A percentile compares a stretch with the other conserved stretches of the same genome.
phyloP scores from a whole-genome alignment of 2,329 filamentous ascomycete species.

The Colletotrichum coccodes region DNA sequence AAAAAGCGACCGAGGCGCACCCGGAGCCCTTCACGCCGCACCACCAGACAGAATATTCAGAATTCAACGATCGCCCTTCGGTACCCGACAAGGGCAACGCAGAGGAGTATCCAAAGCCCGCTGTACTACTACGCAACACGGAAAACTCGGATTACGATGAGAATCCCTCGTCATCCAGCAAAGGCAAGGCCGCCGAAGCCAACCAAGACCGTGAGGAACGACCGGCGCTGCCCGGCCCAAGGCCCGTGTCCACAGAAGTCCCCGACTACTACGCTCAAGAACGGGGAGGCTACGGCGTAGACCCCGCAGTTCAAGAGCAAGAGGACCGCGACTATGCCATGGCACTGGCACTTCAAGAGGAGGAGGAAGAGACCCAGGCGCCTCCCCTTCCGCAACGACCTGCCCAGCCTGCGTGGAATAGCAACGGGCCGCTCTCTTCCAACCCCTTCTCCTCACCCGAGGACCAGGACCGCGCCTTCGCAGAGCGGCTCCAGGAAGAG shows the following conservation, averaged over 20 bases:
- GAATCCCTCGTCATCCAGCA: neutral
- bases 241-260: slow-evolving; percentile 5
- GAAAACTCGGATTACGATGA: neutral
- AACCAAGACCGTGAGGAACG: neutral
- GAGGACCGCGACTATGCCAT: slow-evolving; percentile 29
- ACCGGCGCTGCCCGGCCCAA: neutral
- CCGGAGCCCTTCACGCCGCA: neutral
- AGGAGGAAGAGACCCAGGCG: slow-evolving; percentile 20
- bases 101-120: neutral
- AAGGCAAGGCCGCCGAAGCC: slow-evolving; percentile 10
- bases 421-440: neutral
- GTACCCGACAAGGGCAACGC: neutral
- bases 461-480: slow-evolving; percentile 21
- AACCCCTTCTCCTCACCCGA: slow-evolving; percentile 19
- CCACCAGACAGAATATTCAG: neutral
- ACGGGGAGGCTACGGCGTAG: neutral
- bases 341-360: slow-evolving; percentile 27
- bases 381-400: slow-evolving; percentile 13
- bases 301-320: slow-evolving; percentile 19
- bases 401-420: slow-evolving; percentile 6
- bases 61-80: neutral
- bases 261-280: slow-evolving; percentile 27
- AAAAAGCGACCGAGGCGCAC: neutral
- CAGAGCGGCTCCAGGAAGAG: slow-evolving; percentile 20
- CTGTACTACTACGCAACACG: neutral